Evolutionary conservation across 352 stramenopile genomes (phyloP).

Genomic region (Plasmopara viticola): DNA sequence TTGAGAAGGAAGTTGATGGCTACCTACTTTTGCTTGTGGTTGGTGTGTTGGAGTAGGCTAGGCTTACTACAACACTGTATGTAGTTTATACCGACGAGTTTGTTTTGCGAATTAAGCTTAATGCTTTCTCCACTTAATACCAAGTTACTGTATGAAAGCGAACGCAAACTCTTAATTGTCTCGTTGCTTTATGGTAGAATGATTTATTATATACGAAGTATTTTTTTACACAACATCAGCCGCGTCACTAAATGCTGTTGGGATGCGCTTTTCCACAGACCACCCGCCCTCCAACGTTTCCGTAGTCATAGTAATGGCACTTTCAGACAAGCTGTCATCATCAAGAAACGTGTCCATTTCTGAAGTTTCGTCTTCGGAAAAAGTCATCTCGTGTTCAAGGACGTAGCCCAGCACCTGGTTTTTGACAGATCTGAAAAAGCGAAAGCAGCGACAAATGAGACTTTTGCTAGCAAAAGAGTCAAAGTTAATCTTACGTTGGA

Average conservation of each 20-base stretch:
- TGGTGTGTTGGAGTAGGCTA: conserved; percentile 2
- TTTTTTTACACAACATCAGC: conserved; percentile 42
- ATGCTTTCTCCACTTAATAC: too few relatives aligned
- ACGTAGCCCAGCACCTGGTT: conserved; percentile 80
- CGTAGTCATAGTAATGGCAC: conserved; percentile 40
- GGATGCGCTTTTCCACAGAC: conserved; percentile 79
- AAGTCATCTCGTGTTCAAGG: conserved; percentile 61
- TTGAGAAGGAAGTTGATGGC: conserved; percentile 12
- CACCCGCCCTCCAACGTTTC: conserved; percentile 77
- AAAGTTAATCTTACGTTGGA: conserved; percentile 45
- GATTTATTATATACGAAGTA: conserved; percentile 24
- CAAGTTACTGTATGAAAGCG: too few relatives aligned
- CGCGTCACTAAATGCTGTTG: conserved; percentile 26
- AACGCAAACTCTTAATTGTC: background rate
- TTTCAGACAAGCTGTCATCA: conserved; percentile 30
- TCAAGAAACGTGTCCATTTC: conserved; percentile 72
- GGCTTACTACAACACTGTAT: background rate
- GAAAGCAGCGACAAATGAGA: conserved; percentile 2
- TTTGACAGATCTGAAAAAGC: conserved; percentile 56
- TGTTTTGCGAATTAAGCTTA: background rate
- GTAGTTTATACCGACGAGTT: background rate
- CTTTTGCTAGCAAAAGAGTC: background rate
- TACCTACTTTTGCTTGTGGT: conserved; percentile 2
- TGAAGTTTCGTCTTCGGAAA: conserved; percentile 64
- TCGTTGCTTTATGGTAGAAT: background rate